Conservation (phyloP, 768 basidiomycete genomes). For the Phaeotremella skinneri region DNA sequence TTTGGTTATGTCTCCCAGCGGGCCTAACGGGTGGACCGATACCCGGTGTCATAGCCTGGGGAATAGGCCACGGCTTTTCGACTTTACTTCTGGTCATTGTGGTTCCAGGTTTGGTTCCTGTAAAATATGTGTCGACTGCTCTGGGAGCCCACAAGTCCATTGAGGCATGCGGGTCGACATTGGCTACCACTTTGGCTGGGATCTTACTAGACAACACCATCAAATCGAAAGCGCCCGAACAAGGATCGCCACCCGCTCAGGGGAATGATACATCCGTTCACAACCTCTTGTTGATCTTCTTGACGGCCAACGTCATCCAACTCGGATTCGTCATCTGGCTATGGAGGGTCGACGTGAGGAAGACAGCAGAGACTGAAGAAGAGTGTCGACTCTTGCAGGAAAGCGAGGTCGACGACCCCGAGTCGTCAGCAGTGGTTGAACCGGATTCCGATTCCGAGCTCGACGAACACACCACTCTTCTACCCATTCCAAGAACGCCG, state of each 20-base stretch:
- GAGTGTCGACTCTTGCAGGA: neutral
- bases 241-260: constrained; percentile 1
- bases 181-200: constrained; percentile 6
- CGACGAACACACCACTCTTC: neutral
- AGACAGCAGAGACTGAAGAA: constrained; percentile 5
- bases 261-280: constrained; percentile 53
- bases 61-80: constrained; percentile 69
- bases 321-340: constrained; percentile 59
- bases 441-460: neutral
- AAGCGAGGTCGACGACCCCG: neutral
- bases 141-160: constrained; percentile 13
- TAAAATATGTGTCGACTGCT: constrained; percentile 5
- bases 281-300: constrained; percentile 60
- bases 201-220: constrained; percentile 3
- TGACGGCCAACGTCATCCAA: constrained; percentile 62
- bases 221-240: neutral
- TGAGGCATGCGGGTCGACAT: constrained; percentile 10
- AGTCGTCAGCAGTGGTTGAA: neutral
- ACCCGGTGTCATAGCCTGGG: constrained; percentile 65
- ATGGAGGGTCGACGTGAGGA: constrained; percentile 55
- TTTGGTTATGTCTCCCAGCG: constrained; percentile 67
- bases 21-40: constrained; percentile 60
- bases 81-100: constrained; percentile 50
- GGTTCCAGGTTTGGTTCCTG: constrained; percentile 5
- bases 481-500: neutral